Evolutionary conservation across 2,329 filamentous ascomycete species (phyloP), one percentile per base, ranked within the genome.

Genomic region (Fusarium illudens): DNA sequence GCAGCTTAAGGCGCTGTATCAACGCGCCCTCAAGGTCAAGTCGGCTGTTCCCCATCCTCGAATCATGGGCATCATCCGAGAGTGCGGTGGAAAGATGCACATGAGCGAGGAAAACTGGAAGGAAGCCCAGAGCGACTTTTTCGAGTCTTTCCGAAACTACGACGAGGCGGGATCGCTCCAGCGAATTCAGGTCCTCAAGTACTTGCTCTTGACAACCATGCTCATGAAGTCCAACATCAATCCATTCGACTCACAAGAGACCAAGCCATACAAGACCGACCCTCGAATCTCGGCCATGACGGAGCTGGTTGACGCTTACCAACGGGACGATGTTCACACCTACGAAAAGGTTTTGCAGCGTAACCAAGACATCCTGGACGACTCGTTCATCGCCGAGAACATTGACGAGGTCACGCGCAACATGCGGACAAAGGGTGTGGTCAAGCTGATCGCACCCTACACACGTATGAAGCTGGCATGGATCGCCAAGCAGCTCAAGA

Each of bases 31-130:
- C 51, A 92, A 92, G 69, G 95, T 99, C 57, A 91, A 93, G 65
- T 98, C 96, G n/a, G 96, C 96, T 0, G 96, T 99, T 12, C 95
- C 96, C 36, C 96, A 99, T 81, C 96, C 96, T 62, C 97, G 97
- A 82, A 97, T 99, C 78, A 97, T 98, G 93, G 96, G 96, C 53
- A 95, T 99, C 78, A 99, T 99, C 76, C 91, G 95, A 57, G 96
- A 99, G 82, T 99, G 96, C 78, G 96, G 96, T 75, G 96, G 96
- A 73, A 99, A 99, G 84, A 99, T 99, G 96, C 94, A 98, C 83
- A 98, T 99, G 96, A 96, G 92, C 79, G 96, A 99, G 84, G 96
- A 98, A 82, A 98, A 98, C 78, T 99, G 96, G 96, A 93, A 96
- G 78, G 93, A 94, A 75, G 96, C 96, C 1, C 94, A 98, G 80